Evolutionary conservation across 345 rosid species (phyloP).

Genomic region (Populus pruinosa): DNA sequence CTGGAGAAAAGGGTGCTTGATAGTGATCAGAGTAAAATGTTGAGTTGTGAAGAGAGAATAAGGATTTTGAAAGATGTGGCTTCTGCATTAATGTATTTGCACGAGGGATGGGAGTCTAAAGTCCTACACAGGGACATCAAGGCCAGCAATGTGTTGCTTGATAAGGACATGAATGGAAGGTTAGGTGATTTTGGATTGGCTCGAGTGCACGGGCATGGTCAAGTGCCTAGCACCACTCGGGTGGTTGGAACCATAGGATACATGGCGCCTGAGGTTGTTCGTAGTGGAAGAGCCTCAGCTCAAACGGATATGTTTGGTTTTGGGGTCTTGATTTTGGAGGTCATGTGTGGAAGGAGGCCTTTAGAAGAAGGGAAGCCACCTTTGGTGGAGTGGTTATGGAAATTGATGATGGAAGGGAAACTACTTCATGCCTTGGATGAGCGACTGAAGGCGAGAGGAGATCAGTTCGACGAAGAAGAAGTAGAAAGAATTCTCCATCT

Average conservation of each 20-base stretch:
- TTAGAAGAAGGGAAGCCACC: constrained; percentile 43
- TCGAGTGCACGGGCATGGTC: constrained; percentile 60
- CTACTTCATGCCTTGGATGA: constrained; percentile 44
- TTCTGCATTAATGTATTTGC: constrained; percentile 56
- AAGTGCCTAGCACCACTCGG: constrained; percentile 51
- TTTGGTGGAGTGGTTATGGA: constrained; percentile 44
- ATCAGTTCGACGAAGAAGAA: constrained; percentile 31
- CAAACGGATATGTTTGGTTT: constrained; percentile 51
- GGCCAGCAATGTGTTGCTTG: constrained; percentile 79
- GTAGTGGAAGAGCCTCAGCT: constrained; percentile 43
- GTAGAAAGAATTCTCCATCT: constrained; percentile 50
- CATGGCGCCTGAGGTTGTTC: constrained; percentile 64
- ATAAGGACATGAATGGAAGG: constrained; percentile 64
- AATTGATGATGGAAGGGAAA: constrained; percentile 41
- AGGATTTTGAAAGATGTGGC: constrained; percentile 63
- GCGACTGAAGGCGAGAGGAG: constrained; percentile 36
- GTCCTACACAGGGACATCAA: constrained; percentile 79
- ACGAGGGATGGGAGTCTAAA: constrained; percentile 73
- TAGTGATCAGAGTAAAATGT: constrained; percentile 29
- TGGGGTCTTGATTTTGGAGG: constrained; percentile 49
- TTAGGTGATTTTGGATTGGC: constrained; percentile 77
- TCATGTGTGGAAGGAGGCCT: constrained; percentile 55
- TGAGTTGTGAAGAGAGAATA: constrained; percentile 51
- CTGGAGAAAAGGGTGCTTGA: constrained; percentile 56
- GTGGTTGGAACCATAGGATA: constrained; percentile 79